Conservation (phyloP, 192 early-diverging fungal genomes). For the Funneliformis geosporum region DNA sequence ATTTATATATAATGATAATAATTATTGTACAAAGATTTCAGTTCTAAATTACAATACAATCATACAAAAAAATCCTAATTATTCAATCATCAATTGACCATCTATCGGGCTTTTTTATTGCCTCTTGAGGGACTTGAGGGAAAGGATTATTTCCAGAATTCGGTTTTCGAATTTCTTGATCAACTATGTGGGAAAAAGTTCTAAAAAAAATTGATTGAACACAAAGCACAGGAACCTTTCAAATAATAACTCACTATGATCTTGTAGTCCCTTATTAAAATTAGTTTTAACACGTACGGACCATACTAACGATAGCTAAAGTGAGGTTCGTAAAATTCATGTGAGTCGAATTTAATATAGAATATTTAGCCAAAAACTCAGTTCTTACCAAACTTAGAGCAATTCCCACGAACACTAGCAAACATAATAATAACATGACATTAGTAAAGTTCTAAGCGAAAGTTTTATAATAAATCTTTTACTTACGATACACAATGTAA, state of each 20-base stretch:
- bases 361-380: neutral
- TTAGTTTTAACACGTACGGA: neutral
- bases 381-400: neutral
- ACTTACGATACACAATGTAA: slow-evolving; percentile 12
- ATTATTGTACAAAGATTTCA: too few species aligned
- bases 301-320: neutral
- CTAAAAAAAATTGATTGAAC: neutral
- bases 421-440: neutral
- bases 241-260: neutral
- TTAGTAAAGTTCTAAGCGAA: neutral
- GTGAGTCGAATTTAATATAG: neutral
- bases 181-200: neutral
- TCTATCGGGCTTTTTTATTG: neutral
- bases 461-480: neutral
- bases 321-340: too few species aligned
- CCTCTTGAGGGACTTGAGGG: too few species aligned
- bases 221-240: neutral
- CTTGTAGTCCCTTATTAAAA: neutral
- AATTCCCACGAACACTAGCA: neutral
- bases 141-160: neutral
- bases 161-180: neutral
- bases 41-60: too few species aligned
- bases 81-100: neutral
- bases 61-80: too few species aligned
- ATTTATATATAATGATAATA: too few species aligned